Percentiles rank a stretch among this genome's conserved stretches.
Conservation (phyloP, 306 rosid genomes). For the Macrotyloma uniflorum region DNA sequence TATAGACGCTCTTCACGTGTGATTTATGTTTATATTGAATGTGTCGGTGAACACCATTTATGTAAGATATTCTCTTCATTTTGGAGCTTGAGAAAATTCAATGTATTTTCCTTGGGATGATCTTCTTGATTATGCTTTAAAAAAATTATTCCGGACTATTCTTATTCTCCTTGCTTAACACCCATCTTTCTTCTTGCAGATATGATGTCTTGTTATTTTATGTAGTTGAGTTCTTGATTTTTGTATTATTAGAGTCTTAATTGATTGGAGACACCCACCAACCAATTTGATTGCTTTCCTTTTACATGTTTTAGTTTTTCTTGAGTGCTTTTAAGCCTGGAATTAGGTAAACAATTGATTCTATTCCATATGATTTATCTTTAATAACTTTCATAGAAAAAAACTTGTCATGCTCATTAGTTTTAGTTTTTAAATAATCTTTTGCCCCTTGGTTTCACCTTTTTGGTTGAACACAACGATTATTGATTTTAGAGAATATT, state of each 20-base stretch:
- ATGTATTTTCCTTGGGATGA: slow-evolving; percentile 21
- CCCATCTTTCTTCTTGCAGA: neutral
- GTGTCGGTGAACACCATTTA: slow-evolving; percentile 7
- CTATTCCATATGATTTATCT: slow-evolving; percentile 24
- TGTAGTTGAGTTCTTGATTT: slow-evolving; percentile 36
- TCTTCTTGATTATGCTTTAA: neutral
- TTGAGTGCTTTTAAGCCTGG: slow-evolving; percentile 27
- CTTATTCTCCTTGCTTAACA: neutral
- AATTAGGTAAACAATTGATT: slow-evolving; percentile 32
- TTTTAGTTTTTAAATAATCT: slow-evolving; percentile 15
- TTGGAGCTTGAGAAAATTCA: slow-evolving; percentile 20
- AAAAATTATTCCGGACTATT: neutral
- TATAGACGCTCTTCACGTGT: neutral
- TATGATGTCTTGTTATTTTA: slow-evolving; percentile 29
- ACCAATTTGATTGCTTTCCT: slow-evolving; percentile 33
- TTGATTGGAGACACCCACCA: slow-evolving; percentile 38
- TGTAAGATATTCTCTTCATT: neutral
- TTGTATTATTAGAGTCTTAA: slow-evolving; percentile 34
- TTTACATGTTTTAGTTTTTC: slow-evolving; percentile 33
- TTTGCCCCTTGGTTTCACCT: slow-evolving; percentile 24
- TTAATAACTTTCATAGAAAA: slow-evolving; percentile 33
- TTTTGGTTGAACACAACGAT: slow-evolving; percentile 25
- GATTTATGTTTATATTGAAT: slow-evolving; percentile 10
- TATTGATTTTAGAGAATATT: slow-evolving; percentile 27
- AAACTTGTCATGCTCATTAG: neutral